Conservation (phyloP, 2,329 filamentous ascomycete genomes). For the Emergomyces pasteurianus region DNA sequence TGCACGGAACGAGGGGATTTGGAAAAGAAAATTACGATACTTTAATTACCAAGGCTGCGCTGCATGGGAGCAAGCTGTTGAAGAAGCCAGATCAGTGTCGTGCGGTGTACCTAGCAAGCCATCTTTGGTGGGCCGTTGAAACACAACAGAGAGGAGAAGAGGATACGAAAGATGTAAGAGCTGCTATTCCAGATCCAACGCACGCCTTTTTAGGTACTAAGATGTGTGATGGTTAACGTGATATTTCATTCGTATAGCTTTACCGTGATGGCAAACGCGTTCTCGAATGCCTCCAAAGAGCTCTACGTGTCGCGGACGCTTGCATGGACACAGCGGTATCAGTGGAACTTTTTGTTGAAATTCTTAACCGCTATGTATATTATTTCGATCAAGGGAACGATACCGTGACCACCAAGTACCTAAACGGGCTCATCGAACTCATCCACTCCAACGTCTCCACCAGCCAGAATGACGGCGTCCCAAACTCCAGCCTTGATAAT, state of each 20-base stretch:
- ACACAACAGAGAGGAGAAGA: constrained; percentile 65
- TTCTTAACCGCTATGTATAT: constrained; percentile 95
- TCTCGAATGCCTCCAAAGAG: constrained; percentile 88
- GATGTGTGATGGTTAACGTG: background rate
- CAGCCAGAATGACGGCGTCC: constrained; percentile 49
- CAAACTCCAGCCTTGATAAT: constrained; percentile 66
- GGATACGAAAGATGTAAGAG: constrained; percentile 63
- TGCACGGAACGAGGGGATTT: constrained; percentile 83
- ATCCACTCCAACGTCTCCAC: constrained; percentile 92
- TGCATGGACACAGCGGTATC: constrained; percentile 98
- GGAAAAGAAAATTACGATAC: constrained; percentile 98
- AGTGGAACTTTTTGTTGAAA: constrained; percentile 96
- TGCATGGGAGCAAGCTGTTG: constrained; percentile 91
- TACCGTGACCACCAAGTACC: constrained; percentile 92
- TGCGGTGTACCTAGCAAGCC: constrained; percentile 90
- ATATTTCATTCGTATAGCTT: constrained; percentile 37
- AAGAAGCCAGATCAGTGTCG: constrained; percentile 98
- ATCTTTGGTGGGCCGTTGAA: constrained; percentile 95
- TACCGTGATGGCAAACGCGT: constrained; percentile 97
- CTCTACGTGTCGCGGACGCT: constrained; percentile 88
- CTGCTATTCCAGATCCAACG: background rate
- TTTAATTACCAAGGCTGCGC: constrained; percentile 89
- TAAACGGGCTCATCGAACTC: constrained; percentile 94
- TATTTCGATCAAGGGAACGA: constrained; percentile 99
- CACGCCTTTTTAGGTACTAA: background rate